phyloP scores from a whole-genome alignment of 345 rosid species.

The Sapria himalayana region DNA sequence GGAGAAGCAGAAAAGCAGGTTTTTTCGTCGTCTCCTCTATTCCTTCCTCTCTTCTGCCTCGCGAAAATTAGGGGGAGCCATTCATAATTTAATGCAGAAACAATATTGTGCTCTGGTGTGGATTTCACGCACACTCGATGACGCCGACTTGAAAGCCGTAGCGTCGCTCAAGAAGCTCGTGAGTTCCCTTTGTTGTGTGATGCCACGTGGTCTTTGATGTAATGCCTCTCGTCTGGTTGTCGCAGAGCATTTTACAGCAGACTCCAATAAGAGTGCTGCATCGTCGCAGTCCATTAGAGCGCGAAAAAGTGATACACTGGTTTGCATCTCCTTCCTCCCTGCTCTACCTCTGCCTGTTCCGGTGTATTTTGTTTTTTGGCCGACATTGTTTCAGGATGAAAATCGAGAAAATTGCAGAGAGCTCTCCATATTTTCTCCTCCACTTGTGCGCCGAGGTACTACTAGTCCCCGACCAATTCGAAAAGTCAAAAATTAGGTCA shows the following conservation, averaged over 20 bases:
- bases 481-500: not conserved
- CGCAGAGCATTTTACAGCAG: slow-evolving; percentile 57
- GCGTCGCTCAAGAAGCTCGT: slow-evolving; percentile 52
- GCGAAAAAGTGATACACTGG: slow-evolving; percentile 72
- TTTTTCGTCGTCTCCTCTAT: not conserved
- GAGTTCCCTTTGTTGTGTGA: no score
- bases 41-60: no score
- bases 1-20: slow-evolving; percentile 98
- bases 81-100: slow-evolving; percentile 29
- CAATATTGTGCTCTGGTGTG: slow-evolving; percentile 88
- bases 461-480: not conserved
- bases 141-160: slow-evolving; percentile 29
- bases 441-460: slow-evolving; percentile 86
- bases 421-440: slow-evolving; percentile 59
- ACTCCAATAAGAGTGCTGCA: slow-evolving; percentile 93
- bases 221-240: no score
- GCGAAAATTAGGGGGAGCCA: no score
- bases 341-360: slow-evolving; percentile 1
- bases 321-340: slow-evolving; percentile 18
- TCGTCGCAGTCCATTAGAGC: slow-evolving; percentile 84
- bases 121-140: slow-evolving; percentile 77
- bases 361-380: not conserved
- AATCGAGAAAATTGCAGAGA: slow-evolving; percentile 50
- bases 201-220: no score
- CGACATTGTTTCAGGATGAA: slow-evolving; percentile 45